Evolutionary conservation across 2,329 filamentous ascomycete genomes (phyloP).

Genomic region (Talaromyces funiculosus): DNA sequence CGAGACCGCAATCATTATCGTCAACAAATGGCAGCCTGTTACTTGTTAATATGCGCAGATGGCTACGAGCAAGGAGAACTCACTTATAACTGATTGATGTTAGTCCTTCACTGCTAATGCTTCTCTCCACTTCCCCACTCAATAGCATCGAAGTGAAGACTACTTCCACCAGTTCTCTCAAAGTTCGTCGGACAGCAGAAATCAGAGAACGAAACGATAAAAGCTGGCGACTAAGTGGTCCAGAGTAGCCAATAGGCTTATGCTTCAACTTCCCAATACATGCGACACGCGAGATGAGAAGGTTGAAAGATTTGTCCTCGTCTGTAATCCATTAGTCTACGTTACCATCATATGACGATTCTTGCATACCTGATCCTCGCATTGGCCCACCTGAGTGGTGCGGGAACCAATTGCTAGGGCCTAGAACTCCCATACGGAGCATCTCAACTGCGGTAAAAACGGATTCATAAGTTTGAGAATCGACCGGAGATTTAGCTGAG

Average conservation of each 20-base stretch:
- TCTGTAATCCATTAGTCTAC: conserved; percentile 44
- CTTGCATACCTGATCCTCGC: conserved; percentile 46
- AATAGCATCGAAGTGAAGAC: conserved; percentile 75
- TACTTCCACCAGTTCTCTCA: conserved; percentile 80
- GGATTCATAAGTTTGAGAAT: conserved; percentile 49
- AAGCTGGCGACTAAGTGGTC: conserved; percentile 83
- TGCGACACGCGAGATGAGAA: conserved; percentile 80
- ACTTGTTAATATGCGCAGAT: conserved; percentile 11
- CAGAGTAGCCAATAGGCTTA: conserved; percentile 82
- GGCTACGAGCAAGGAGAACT: conserved; percentile 23
- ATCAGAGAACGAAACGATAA: conserved; percentile 81
- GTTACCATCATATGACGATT: neutral
- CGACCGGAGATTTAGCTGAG: neutral
- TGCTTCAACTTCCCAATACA: conserved; percentile 78
- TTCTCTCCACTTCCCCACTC: conserved; percentile 67
- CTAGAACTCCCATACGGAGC: conserved; percentile 71
- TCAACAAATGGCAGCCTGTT: conserved; percentile 40
- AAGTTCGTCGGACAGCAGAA: conserved; percentile 67
- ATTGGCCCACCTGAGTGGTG: conserved; percentile 54
- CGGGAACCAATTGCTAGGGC: conserved; percentile 59
- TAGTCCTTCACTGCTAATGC: conserved; percentile 55
- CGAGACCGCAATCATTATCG: conserved; percentile 43
- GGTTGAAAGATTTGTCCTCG: conserved; percentile 69
- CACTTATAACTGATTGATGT: conserved; percentile 68
- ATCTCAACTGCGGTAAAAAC: conserved; percentile 81